Evolutionary conservation across 768 basidiomycete species (phyloP).

Genomic region (Rhizopogon vulgaris): DNA sequence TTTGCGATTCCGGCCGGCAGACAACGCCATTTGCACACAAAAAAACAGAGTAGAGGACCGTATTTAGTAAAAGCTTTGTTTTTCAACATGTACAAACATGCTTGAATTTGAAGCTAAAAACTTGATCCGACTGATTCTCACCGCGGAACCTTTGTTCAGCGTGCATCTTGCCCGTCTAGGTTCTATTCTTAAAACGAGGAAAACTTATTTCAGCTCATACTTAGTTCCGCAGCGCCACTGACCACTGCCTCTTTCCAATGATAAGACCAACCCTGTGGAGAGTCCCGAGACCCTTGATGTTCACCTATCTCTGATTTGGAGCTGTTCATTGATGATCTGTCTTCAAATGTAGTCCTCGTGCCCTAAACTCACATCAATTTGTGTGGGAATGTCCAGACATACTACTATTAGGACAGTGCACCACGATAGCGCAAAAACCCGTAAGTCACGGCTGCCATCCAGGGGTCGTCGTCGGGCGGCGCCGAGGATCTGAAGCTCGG

Average conservation of each 20-base stretch:
- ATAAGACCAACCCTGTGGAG: not conserved
- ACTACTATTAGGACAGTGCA: not conserved
- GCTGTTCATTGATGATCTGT: not conserved
- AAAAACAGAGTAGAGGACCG: not conserved
- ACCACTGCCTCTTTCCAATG: not conserved
- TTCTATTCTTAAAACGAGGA: not conserved
- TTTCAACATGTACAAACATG: not conserved
- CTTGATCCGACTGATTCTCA: not conserved
- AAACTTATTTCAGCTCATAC: not conserved
- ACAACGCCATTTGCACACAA: too few relatives aligned
- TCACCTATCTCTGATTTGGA: not conserved
- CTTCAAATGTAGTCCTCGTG: too few relatives aligned
- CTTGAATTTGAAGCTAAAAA: not conserved
- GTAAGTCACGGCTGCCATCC: not conserved
- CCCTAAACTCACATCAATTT: not conserved
- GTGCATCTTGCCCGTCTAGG: not conserved
- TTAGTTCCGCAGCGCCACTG: not conserved
- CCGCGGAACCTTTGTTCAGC: not conserved
- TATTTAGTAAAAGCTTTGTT: not conserved
- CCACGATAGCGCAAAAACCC: not conserved
- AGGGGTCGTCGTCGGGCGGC: not conserved
- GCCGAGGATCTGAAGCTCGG: constrained; percentile 17
- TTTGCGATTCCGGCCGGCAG: too few relatives aligned
- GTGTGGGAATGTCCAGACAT: not conserved
- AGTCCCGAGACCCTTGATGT: not conserved